A percentile compares a stretch with the other conserved stretches of the same genome.
phyloP scores from a whole-genome alignment of 2,329 filamentous ascomycete species.

The Calonectria henricotiae region DNA sequence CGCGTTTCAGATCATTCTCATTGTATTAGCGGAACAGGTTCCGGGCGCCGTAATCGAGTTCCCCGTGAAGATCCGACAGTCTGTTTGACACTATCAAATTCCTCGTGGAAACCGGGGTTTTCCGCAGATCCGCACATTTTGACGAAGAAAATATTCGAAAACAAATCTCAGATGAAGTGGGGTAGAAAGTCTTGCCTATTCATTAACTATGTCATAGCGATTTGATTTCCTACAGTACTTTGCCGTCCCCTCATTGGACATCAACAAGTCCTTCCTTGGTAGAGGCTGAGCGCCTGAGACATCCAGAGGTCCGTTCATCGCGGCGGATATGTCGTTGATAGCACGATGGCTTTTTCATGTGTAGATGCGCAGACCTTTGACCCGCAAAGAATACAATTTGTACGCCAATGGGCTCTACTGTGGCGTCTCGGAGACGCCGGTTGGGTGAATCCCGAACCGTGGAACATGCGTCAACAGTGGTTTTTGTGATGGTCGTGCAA shows the following conservation, averaged over 20 bases:
- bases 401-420: neutral
- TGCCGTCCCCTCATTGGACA: neutral
- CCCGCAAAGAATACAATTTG: neutral
- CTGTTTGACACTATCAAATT: neutral
- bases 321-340: neutral
- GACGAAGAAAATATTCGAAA: conserved; percentile 2
- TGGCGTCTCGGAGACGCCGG: conserved; percentile 23
- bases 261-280: neutral
- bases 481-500: neutral
- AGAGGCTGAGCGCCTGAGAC: conserved; percentile 10
- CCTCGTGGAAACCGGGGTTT: conserved; percentile 6
- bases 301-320: conserved; percentile 16
- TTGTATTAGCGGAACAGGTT: too few species aligned
- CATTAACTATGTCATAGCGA: neutral
- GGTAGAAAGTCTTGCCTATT: neutral
- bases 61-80: neutral
- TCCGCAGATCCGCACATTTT: neutral
- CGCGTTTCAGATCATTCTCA: neutral
- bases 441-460: conserved; percentile 16
- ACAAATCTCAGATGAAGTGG: conserved; percentile 17
- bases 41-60: neutral
- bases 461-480: conserved; percentile 11
- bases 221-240: neutral
- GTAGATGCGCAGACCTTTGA: neutral
- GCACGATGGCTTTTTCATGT: neutral